Evolutionary conservation across 2,329 filamentous ascomycete species (phyloP), one percentile per base, ranked within the genome.

Genomic region (Cercospora brassicicola): DNA sequence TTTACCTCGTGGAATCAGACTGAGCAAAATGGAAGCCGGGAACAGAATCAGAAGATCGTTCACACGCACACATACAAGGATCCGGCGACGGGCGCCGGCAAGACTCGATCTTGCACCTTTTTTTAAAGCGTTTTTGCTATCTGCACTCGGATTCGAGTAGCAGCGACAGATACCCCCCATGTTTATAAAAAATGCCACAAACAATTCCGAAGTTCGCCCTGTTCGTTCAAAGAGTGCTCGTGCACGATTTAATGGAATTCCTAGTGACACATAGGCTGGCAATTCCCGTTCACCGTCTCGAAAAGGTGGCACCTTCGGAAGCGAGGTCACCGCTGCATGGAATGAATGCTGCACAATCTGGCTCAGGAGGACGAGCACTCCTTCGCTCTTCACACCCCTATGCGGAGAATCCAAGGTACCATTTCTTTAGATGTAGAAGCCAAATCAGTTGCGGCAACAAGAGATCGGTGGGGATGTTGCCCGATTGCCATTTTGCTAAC

Each of bases 161-260:
- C 60, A 69, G 64, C 67, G 65, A 67, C 64, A 65, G 67, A 67
- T 69, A 69, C 67, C 67, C 67, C 55, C 57, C 57, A 67, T 66
- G 62, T 59, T 48, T 51, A 48, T 67, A 51, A 57, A 63, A 59
- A 67, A 39, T 39, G 67, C 65, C 51, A 65, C 26, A 51, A 67
- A 59, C 33, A 57, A 33, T 65, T 31, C 60, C 60, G 60, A 62
- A 53, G 18, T 62, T 62, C 51, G n/a, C 42, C 60, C 60, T 62
- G n/a, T 15, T 62, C 60, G 26, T 15, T 62, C 26, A 30, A 31
- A 4, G 6, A 48, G 60, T 62, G 60, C 60, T 62, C 60, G 60
- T 62, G 60, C 60, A 53, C 42, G 42, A 53, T 8, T 30, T 53
- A 26, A 26, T 53, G 60, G 60, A 61, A 61, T 61, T 61, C 48